Conservation (phyloP, 192 early-diverging fungal species). For the Coemansia interrupta region DNA sequence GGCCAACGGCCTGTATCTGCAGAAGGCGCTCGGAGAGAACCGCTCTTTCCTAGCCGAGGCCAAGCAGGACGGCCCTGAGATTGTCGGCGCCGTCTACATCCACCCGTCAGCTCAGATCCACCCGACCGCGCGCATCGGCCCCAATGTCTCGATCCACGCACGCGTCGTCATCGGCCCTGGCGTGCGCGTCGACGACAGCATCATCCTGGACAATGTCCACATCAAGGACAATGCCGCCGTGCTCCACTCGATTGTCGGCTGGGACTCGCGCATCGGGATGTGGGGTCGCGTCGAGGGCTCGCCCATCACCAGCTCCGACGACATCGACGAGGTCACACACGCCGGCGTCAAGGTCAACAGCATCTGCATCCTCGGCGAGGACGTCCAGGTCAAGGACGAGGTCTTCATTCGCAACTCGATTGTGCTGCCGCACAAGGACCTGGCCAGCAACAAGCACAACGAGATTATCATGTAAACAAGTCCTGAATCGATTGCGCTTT, state of each 20-base stretch:
- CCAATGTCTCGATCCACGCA: slow-evolving; percentile 93
- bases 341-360: slow-evolving; percentile 89
- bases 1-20: slow-evolving; percentile 89
- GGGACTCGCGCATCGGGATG: slow-evolving; percentile 88
- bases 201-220: slow-evolving; percentile 89
- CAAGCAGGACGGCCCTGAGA: slow-evolving; percentile 59
- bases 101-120: slow-evolving; percentile 92
- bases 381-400: slow-evolving; percentile 90
- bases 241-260: slow-evolving; percentile 85
- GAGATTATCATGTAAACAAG: slow-evolving; percentile 86
- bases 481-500: no score
- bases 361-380: slow-evolving; percentile 88
- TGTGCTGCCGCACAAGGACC: slow-evolving; percentile 96
- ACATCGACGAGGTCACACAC: slow-evolving; percentile 73
- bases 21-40: slow-evolving; percentile 70
- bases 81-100: slow-evolving; percentile 89
- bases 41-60: slow-evolving; percentile 54
- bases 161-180: slow-evolving; percentile 85
- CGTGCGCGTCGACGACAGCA: slow-evolving; percentile 88
- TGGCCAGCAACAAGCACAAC: slow-evolving; percentile 83
- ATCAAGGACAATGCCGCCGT: slow-evolving; percentile 88
- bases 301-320: slow-evolving; percentile 57
- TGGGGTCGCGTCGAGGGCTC: slow-evolving; percentile 95
- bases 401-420: slow-evolving; percentile 93
- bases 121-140: slow-evolving; percentile 91